A percentile compares a stretch with the other conserved stretches of the same genome.
These are phyloP conservation scores for Coemansia furcata DNA, from an alignment of 192 early-diverging fungal genomes.

Conservation along the genomic window DNA sequence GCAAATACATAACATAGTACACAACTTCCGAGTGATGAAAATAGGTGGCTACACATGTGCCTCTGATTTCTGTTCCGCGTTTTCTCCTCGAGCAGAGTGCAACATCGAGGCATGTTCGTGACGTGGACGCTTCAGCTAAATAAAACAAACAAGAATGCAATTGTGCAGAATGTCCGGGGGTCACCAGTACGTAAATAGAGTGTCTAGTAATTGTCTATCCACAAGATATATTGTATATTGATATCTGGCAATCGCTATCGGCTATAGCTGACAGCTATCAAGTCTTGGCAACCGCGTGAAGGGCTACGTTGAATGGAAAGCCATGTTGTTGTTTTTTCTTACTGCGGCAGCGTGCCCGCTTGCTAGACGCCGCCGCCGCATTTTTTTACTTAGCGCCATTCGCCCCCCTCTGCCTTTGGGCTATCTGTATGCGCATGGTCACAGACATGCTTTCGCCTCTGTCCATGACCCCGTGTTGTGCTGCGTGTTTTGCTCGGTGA, in stretches of 20 bases:
- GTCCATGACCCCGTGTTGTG: neutral
- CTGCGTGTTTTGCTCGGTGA: slow-evolving; percentile 1
- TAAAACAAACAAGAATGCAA: neutral
- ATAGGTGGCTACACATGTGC: neutral
- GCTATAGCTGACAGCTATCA: neutral
- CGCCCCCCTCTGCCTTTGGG: neutral
- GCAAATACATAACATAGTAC: neutral
- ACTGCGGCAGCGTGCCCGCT: neutral
- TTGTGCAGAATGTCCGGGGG: slow-evolving; percentile 2
- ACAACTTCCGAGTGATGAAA: neutral
- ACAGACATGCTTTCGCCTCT: neutral
- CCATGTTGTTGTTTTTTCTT: neutral
- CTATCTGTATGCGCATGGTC: neutral
- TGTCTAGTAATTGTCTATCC: slow-evolving; percentile 4
- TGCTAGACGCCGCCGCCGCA: neutral
- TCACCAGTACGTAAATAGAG: slow-evolving; percentile 2
- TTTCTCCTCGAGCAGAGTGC: slow-evolving; percentile 1
- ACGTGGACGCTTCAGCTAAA: neutral
- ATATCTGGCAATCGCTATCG: neutral
- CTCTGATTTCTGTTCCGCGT: slow-evolving; percentile 2
- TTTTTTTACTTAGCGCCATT: neutral
- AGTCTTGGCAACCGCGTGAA: slow-evolving; percentile 3
- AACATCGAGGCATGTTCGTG: neutral
- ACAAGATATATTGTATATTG: neutral
- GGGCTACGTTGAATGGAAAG: neutral